These are phyloP conservation scores for Lathyrus tuberosus DNA, from an alignment of 306 rosid genomes.

Conservation along the genomic window DNA sequence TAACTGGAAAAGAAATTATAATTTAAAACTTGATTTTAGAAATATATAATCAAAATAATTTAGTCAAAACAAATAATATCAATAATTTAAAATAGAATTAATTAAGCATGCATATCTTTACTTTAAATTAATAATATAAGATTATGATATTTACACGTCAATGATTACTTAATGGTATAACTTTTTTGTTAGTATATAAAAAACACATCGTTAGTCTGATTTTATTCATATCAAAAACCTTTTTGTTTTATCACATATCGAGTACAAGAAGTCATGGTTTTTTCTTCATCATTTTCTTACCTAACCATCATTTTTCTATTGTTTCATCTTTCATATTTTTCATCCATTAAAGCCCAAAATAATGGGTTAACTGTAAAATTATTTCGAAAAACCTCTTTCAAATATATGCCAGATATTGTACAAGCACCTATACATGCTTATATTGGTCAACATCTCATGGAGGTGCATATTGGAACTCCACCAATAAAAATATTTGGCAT, in stretches of 20 bases:
- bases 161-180: too few species aligned
- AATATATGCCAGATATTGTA: not conserved
- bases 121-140: too few species aligned
- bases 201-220: not conserved
- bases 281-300: not conserved
- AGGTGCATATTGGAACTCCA: constrained; percentile 49
- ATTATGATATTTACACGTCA: too few species aligned
- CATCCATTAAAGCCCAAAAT: not conserved
- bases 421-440: not conserved
- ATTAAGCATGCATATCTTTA: too few species aligned
- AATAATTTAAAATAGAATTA: too few species aligned
- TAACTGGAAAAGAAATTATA: too few species aligned
- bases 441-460: constrained; percentile 43
- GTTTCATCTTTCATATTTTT: not conserved
- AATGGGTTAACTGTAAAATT: too few species aligned
- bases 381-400: too few species aligned
- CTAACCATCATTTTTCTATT: not conserved
- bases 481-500: constrained; percentile 42
- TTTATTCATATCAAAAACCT: not conserved
- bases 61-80: too few species aligned
- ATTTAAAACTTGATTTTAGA: too few species aligned
- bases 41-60: too few species aligned
- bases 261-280: not conserved
- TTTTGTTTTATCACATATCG: not conserved
- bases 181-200: not conserved